Base-by-base conservation (phyloP, 2,329 filamentous ascomycete species). In the Spiromastix sp. region DNA sequence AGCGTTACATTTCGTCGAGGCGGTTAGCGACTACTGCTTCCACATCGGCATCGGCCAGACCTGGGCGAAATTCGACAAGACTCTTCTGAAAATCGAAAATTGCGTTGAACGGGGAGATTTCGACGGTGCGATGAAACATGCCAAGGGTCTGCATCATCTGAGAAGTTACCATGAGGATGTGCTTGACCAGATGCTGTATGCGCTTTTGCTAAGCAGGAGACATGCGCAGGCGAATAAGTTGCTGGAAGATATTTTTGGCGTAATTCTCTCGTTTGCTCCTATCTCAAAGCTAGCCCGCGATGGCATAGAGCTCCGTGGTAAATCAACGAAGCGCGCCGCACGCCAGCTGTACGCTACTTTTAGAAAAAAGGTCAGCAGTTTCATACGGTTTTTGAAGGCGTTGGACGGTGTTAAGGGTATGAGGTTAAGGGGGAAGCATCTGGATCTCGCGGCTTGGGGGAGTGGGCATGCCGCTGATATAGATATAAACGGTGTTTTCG, bases 1-100 rank as follows among this genome's bases (percentile, higher is more conserved):
- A 51, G 79, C 85, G 0, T 78, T 84, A 35, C 81, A 91, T 54
- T 87, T 96, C 45, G 69, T 93, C 16, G 70, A 74, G 1, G 74
- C 74, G 7, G 58, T 95, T 1, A 73, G 77, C 25, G 72, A 78
- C 1, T 91, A 95, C 51, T 81, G 87, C 48, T 80, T 93, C 43
- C 83, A 89, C 39, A 72, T 77, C 1, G 86, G 81, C 2, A 78
- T 96, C 33, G 71, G 72, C 5, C 67, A 71, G 11, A 76, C 79
- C 0, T 96, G 89, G 87, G 63, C 62, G 15, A 63, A 65, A 0
- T 89, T 95, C 41, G 74, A 81, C 32, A 51, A 52, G 0, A 80
- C 76, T 45, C 64, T 95, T 0, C 65, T 76, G 17, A 66, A 63
- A 6, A 67, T 91, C 10, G 72, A 89, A 54, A 50, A 49, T 2